Conservation (phyloP, 129 eudicot species). For the Erigeron canadensis region DNA sequence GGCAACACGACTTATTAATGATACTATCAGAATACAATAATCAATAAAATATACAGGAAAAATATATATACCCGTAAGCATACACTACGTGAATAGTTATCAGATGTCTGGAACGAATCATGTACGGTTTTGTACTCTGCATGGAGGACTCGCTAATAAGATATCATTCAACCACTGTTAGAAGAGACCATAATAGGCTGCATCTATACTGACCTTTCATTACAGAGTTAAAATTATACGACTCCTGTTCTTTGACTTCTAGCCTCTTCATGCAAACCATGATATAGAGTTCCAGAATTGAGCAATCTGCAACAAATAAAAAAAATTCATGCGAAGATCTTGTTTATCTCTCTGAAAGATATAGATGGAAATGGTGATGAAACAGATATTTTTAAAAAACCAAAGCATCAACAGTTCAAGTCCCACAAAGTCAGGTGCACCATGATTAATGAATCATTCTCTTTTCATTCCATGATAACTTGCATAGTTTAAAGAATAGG, state of each 20-base stretch:
- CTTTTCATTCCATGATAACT: too few relatives aligned
- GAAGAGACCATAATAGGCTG: background rate
- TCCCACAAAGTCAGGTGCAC: too few relatives aligned
- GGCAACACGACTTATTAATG: background rate
- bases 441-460: too few relatives aligned
- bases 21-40: background rate
- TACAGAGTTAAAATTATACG: slow-evolving; percentile 72
- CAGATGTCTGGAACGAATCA: slow-evolving; percentile 63
- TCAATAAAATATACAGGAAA: background rate
- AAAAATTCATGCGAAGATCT: background rate
- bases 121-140: slow-evolving; percentile 82
- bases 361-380: background rate
- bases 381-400: too few relatives aligned
- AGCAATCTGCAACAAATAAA: slow-evolving; percentile 63
- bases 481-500: too few relatives aligned
- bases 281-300: slow-evolving; percentile 73
- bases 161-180: background rate
- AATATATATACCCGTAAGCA: slow-evolving; percentile 66
- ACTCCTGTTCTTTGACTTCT: slow-evolving; percentile 74
- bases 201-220: slow-evolving; percentile 69
- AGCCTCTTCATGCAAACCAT: slow-evolving; percentile 92
- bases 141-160: slow-evolving; percentile 4
- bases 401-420: too few relatives aligned
- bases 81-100: slow-evolving; percentile 68
- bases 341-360: background rate